Evolutionary conservation across 768 basidiomycete genomes (phyloP), one percentile per base, ranked within the genome.

Genomic region (Phanerodontia chrysosporium): DNA sequence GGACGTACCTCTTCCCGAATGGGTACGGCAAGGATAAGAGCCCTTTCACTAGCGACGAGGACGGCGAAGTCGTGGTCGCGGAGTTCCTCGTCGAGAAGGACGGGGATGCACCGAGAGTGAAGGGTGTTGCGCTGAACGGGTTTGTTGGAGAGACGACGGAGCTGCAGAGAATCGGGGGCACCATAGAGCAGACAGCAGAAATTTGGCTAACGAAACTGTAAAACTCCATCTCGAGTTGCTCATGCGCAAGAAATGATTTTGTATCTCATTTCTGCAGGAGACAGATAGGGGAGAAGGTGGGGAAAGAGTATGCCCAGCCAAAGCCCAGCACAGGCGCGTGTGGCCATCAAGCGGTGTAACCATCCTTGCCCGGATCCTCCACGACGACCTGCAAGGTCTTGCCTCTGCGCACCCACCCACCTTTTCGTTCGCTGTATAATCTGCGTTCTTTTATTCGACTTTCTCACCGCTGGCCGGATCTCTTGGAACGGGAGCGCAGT

Each of bases 21-120:
- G 77, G 78, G 4, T 78, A 73, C 49, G 77, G 79, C 14, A 65
- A 59, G 22, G 70, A 78, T 46, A 51, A 32, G 25, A 73, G 65
- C 5, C 74, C 76, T 22, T 58, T 58, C 45, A 32, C 4, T 28
- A 9, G 18, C 9, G 28, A 57, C 5, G 55, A 48, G 30, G 42
- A 21, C 30, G 55, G 48, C 3, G 13, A 7, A 8, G 24, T 16
- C 4, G 44, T 27, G n/a, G 2, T 10, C 4, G 55, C 30, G 18
- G 42, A 45, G 45, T 57, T 57, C 22, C 3, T 7, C 12, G 36
- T 54, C 28, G 36, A 16, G 36, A 3, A 42, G 8, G 52, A n/a
- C 35, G 16, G 3, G 13, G 46, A 10, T 5, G 24, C 7, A 10
- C 5, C 24, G 24, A 22, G 10, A n/a, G 52, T 54, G 3, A 5